Base-by-base conservation (phyloP, 768 basidiomycete genomes). In the Boletus tomentosulus region DNA sequence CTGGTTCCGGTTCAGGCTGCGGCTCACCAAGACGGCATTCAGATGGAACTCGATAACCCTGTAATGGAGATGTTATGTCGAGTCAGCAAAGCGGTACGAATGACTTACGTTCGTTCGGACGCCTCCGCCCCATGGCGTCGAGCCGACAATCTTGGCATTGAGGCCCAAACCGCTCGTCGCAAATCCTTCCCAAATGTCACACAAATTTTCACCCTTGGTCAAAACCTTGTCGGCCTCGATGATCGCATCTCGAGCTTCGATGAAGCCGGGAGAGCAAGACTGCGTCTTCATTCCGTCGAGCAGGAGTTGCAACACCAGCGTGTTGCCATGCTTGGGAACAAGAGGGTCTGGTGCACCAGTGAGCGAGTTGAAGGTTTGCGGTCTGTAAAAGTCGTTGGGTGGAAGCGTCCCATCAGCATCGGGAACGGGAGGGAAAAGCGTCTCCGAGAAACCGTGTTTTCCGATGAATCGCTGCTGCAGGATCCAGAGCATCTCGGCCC, bases 221-320 rank as follows among this genome's bases (percentile, higher is more conserved):
- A 97, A 79, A 42, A 89, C 73, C 67, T 91, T 76, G 68, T 98
- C 96, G 22, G 96, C 94, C 60, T 92, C 85, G 58, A 96, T 83
- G 68, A 96, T 93, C 15, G 92, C 90, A 68, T 87, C 85, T 55
- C 93, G 84, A 16, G 93, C 89, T 52, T 93, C 85, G 64, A 93
- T 89, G 85, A 96, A 95, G 44, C 77, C 79, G 19, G 96, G 96
- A 27, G 87, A 80, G 74, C 96, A 99, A 4, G 86, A 84, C 67
- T 98, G 95, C 42, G 97, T 75, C 79, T 98, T 98, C 94, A 99
- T 96, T 10, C 79, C 94, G 66, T 87, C 86, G 28, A 98, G 51
- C 41, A 97, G 86, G 43, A 98, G 84, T 78, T 92, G 90, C 11
- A 92, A 70, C 37, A 80, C 75, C 51, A 98, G 76, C 25, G 95